Evolutionary conservation across 176 grass and related monocot species (phyloP), one percentile per base, ranked within the genome.

Genomic region (Melocanna baccifera): DNA sequence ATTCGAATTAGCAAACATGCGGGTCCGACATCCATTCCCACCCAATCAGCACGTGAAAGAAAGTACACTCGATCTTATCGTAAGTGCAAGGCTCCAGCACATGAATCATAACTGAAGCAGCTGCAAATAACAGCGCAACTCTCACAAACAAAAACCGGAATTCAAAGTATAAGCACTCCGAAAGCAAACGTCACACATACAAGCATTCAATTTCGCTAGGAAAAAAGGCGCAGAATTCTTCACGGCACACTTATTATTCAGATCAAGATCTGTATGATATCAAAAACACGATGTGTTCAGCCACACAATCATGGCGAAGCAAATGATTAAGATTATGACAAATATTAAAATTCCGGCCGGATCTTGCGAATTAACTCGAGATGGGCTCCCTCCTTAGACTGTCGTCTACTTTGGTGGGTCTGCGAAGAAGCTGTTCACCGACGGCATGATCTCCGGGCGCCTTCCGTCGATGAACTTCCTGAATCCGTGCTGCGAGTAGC

Each of bases 361-460:
- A 72, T 26, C 23, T 9, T 30, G 43, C 4, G 22, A 48, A 29
- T 47, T 12, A 45, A 71, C 47, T 26, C 43, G 12, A 28, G 13
- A 14, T 26, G 11, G 40, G 0, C 1, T 12, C 11, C 28, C 7
- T 58, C 9, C 55, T 23, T 58, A 4, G 22, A 58, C 2, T 4
- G 14, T 0, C 14, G 22, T 41, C 64, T 73, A 63, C 77, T 87
- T 87, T 1, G 78, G 86, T 34, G 32, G 32, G 62, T 73, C 85
- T 34, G 89, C 43, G 83, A 94, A 89, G 86, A 89, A 91, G 52
- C 70, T 79, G 83, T 89, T 94, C 29, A 94, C n/a, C 0, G 12
- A 29, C 0, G 83, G 83, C 89, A 94, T 91, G 89, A 91, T 94
- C 79, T 94, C 86, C 1, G 84, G 64, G 42, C 73, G 55, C 79